A percentile compares a stretch with the other conserved stretches of the same genome.
These are phyloP conservation scores for Plantago rigida DNA, from an alignment of 305 asterid species.

Conservation along the genomic window DNA sequence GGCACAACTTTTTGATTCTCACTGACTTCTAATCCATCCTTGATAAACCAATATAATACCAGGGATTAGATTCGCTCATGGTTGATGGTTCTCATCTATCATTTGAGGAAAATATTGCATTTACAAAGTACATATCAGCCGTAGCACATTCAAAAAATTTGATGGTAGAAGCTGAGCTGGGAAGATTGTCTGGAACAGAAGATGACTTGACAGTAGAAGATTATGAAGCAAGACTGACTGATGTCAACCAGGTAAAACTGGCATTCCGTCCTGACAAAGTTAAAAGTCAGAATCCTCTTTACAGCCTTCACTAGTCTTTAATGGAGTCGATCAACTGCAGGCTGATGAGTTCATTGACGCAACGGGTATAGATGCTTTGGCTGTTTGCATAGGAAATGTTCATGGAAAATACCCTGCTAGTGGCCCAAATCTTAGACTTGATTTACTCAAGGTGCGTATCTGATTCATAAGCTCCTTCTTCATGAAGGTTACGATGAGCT, in stretches of 20 bases:
- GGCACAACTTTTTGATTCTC: conserved; percentile 8
- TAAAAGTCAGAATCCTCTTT: background rate
- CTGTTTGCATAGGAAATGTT: conserved; percentile 94
- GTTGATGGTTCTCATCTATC: conserved; percentile 87
- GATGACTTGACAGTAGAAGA: conserved; percentile 84
- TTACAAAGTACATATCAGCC: conserved; percentile 56
- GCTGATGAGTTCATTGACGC: conserved; percentile 75
- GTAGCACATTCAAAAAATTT: conserved; percentile 58
- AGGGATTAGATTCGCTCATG: conserved; percentile 93
- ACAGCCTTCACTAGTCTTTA: conserved; percentile 6
- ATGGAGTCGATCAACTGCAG: conserved; percentile 38
- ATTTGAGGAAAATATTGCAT: conserved; percentile 60
- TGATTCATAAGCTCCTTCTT: background rate
- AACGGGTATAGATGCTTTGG: conserved; percentile 85
- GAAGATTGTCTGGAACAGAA: conserved; percentile 95
- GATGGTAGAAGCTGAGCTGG: conserved; percentile 91
- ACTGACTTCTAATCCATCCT: conserved; percentile 4
- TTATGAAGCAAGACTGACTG: conserved; percentile 80
- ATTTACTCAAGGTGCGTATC: conserved; percentile 68
- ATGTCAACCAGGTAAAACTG: conserved; percentile 57
- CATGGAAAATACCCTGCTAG: conserved; percentile 85
- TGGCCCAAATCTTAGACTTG: conserved; percentile 83
- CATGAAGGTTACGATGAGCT: background rate
- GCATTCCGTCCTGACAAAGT: background rate
- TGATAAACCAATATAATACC: conserved; percentile 25